phyloP scores from a whole-genome alignment of 768 basidiomycete genomes.

The Tricholoma flavovirens region DNA sequence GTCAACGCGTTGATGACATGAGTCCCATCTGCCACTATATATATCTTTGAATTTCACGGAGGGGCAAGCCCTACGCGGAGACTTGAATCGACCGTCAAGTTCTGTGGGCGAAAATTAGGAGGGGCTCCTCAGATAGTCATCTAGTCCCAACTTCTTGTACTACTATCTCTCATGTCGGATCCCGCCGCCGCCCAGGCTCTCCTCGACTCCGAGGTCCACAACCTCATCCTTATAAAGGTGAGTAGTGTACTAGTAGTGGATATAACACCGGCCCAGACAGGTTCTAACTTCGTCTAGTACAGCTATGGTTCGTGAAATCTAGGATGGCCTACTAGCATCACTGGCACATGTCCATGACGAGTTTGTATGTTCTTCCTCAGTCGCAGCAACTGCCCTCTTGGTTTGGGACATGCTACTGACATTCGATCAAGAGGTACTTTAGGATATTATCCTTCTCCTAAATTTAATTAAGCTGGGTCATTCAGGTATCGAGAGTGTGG shows the following conservation, averaged over 20 bases:
- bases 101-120: no score
- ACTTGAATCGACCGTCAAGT: no score
- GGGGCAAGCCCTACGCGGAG: no score
- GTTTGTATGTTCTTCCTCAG: background rate
- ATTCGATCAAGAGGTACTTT: background rate
- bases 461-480: background rate
- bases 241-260: background rate
- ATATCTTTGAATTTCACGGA: no score
- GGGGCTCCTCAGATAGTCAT: no score
- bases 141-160: no score
- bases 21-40: no score
- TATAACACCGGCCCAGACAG: no score
- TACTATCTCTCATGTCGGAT: background rate
- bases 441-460: background rate
- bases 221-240: background rate
- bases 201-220: background rate
- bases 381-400: background rate
- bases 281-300: background rate
- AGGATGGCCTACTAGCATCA: no score
- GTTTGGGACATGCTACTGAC: background rate
- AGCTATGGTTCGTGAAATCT: background rate
- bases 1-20: no score
- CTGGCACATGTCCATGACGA: background rate
- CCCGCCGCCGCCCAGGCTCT: background rate
- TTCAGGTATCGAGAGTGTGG: slow-evolving; percentile 2